phyloP scores from a whole-genome alignment of 2,329 filamentous ascomycete genomes.

The Salinomyces thailandicus region DNA sequence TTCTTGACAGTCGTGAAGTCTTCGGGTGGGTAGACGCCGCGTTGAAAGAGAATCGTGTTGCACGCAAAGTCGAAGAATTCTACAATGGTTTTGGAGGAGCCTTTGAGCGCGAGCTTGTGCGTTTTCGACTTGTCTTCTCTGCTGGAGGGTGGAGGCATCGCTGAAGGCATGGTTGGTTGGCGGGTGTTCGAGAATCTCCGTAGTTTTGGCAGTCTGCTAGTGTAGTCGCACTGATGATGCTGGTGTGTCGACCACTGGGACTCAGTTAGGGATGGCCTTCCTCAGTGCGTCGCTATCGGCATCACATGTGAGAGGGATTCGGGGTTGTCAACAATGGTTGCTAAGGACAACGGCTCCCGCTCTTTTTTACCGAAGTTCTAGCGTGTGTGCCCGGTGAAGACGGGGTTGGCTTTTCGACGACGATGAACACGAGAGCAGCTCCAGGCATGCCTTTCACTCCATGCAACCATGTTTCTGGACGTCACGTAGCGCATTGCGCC shows the following conservation, averaged over 20 bases:
- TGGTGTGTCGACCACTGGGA: too few species aligned
- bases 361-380: too few species aligned
- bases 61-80: slow-evolving; percentile 99
- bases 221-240: too few species aligned
- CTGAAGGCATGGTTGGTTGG: slow-evolving; percentile 10
- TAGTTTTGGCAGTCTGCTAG: background rate
- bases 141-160: slow-evolving; percentile 10
- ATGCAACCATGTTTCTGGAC: slow-evolving; percentile 40
- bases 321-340: background rate
- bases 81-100: slow-evolving; percentile 57
- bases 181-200: background rate
- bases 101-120: slow-evolving; percentile 87
- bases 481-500: slow-evolving; percentile 10
- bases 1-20: slow-evolving; percentile 98
- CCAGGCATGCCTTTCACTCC: slow-evolving; percentile 13
- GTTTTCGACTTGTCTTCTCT: slow-evolving; percentile 65
- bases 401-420: background rate
- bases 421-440: background rate
- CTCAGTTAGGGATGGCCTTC: too few species aligned
- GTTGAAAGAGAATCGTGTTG: slow-evolving; percentile 93
- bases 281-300: too few species aligned
- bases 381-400: background rate
- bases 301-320: too few species aligned
- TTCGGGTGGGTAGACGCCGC: slow-evolving; percentile 75
- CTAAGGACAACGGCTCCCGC: background rate